Percentiles rank a stretch among this genome's conserved stretches.
Conservation (phyloP, 1,284 basidiomycete species). For the Irpex rosettiformis region DNA sequence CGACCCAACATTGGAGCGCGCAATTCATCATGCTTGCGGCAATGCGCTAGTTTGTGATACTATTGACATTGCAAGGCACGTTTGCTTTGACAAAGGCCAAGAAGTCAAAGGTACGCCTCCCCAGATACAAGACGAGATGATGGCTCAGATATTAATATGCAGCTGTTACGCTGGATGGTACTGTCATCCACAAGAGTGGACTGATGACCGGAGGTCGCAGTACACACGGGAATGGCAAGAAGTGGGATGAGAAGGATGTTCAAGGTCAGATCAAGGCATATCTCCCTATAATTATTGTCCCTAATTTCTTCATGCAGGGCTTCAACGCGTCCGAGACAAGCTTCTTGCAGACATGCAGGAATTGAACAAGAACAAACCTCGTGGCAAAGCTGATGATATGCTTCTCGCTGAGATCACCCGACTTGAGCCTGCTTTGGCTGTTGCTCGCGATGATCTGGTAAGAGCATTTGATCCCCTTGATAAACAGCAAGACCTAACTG, state of each 20-base stretch:
- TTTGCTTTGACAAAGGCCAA: conserved; percentile 92
- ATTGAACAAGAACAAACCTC: conserved; percentile 77
- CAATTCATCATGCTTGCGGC: conserved; percentile 95
- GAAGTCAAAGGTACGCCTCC: conserved; percentile 84
- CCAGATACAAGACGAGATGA: too few species aligned
- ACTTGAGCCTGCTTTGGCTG: conserved; percentile 69
- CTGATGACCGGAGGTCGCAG: conserved; percentile 95
- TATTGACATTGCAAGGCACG: conserved; percentile 86
- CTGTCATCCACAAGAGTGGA: conserved; percentile 96
- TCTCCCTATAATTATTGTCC: background rate
- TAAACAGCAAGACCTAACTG: background rate
- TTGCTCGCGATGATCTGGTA: conserved; percentile 84
- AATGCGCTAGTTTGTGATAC: conserved; percentile 94
- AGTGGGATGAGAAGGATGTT: conserved; percentile 93
- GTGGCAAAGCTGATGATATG: conserved; percentile 79
- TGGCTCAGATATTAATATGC: too few species aligned
- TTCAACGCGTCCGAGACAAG: conserved; percentile 71
- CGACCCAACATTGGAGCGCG: conserved; percentile 83
- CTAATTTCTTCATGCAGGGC: conserved; percentile 43
- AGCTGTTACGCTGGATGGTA: conserved; percentile 98
- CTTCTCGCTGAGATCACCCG: conserved; percentile 76
- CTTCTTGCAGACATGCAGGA: conserved; percentile 81
- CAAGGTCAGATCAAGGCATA: conserved; percentile 51
- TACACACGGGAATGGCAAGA: conserved; percentile 66
- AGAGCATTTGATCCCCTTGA: conserved; percentile 16